phyloP scores from a whole-genome alignment of 23 red algal genomes.

The Agarophyton chilense region DNA sequence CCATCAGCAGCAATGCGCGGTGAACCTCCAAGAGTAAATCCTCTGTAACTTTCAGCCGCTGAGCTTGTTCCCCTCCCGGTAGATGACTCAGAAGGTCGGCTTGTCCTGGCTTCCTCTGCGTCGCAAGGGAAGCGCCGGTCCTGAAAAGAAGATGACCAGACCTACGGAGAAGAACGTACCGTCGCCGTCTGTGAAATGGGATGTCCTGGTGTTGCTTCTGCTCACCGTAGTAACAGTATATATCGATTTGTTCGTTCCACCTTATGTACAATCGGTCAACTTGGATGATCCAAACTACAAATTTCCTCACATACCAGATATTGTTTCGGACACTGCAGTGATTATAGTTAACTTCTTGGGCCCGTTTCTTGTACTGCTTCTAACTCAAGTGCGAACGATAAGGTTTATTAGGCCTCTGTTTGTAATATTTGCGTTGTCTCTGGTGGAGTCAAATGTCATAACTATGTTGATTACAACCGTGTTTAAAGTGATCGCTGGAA shows the following conservation, averaged over 20 bases:
- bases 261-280: constrained; percentile 13
- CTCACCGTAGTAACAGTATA: background rate
- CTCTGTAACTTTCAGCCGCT: background rate
- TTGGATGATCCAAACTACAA: constrained; percentile 32
- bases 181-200: background rate
- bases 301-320: constrained; percentile 52
- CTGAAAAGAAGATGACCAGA: constrained; percentile 1
- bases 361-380: constrained; percentile 2
- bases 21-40: background rate
- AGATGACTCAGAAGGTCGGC: constrained; percentile 8
- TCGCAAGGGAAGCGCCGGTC: background rate
- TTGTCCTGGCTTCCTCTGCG: constrained; percentile 18
- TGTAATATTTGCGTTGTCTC: background rate
- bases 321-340: constrained; percentile 20
- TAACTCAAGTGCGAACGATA: background rate
- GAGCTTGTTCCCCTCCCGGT: background rate
- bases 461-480: constrained; percentile 75
- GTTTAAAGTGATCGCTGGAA: constrained; percentile 65
- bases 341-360: constrained; percentile 16
- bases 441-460: constrained; percentile 74
- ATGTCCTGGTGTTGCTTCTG: background rate
- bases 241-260: constrained; percentile 7
- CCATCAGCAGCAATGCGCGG: background rate
- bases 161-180: background rate
- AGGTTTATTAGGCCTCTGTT: background rate